phyloP scores from a whole-genome alignment of 352 stramenopile genomes.

The Pythium biforme region DNA sequence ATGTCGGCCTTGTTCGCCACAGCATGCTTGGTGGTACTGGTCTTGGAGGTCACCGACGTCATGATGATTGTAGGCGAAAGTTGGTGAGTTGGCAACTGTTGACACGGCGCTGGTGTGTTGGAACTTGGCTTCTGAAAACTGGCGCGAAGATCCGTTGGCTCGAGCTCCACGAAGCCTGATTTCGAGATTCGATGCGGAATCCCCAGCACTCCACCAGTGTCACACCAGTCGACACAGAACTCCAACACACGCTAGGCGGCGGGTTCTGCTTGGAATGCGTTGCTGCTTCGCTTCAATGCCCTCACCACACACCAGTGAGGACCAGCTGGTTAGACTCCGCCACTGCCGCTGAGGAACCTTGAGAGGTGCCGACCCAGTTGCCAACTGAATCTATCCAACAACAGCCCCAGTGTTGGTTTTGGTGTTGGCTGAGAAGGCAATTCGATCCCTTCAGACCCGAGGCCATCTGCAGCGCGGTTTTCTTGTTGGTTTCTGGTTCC shows the following conservation, averaged over 20 bases:
- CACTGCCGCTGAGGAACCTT: background rate
- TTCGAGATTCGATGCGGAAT: conserved; percentile 11
- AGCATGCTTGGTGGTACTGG: background rate
- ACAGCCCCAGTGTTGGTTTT: background rate
- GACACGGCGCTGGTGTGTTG: background rate
- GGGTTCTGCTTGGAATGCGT: conserved; percentile 12
- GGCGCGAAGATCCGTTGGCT: background rate
- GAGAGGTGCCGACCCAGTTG: conserved; percentile 19
- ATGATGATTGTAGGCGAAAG: background rate
- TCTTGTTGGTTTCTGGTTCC: conserved; percentile 25
- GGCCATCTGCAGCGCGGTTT: conserved; percentile 2
- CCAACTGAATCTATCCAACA: conserved; percentile 23
- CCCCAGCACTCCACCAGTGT: background rate
- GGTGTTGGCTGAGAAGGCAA: background rate
- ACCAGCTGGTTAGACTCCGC: conserved; percentile 5
- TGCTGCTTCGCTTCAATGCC: conserved; percentile 4
- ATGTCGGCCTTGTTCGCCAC: conserved; percentile 2
- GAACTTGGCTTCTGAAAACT: background rate
- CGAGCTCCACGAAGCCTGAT: background rate
- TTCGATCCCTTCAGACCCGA: no score
- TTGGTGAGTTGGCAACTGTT: conserved; percentile 5
- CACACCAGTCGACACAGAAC: conserved; percentile 8
- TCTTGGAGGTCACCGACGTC: conserved; percentile 11
- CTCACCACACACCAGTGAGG: background rate
- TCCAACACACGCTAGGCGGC: background rate